A percentile compares a stretch with the other conserved stretches of the same genome.
These are phyloP conservation scores for Coemansia sp. DNA, from an alignment of 192 early-diverging fungal species.

Conservation along the genomic window DNA sequence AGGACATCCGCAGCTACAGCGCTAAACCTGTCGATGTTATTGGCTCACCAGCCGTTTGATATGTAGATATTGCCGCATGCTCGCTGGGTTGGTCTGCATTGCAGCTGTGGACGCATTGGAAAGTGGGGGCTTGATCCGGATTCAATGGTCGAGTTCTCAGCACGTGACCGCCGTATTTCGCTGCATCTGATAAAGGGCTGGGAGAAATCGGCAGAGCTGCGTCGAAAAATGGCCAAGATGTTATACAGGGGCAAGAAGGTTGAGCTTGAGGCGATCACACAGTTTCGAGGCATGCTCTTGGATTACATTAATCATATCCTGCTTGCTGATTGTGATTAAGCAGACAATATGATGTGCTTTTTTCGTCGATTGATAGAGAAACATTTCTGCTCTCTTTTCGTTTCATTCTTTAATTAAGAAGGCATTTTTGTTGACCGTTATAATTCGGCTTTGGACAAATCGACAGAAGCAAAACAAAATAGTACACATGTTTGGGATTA, in stretches of 20 bases:
- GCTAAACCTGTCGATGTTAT: background rate
- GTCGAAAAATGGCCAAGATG: constrained; percentile 41
- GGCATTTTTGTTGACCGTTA: background rate
- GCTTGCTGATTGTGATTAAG: background rate
- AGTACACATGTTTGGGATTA: constrained; percentile 6
- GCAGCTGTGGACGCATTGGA: constrained; percentile 23
- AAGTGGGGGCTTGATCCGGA: constrained; percentile 31
- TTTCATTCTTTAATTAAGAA: background rate
- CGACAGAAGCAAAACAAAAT: background rate
- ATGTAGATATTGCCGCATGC: constrained; percentile 8
- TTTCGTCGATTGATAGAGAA: background rate
- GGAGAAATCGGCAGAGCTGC: background rate
- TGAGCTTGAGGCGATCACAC: constrained; percentile 39
- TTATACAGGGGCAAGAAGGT: constrained; percentile 43
- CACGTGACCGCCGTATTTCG: constrained; percentile 28
- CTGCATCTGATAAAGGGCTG: constrained; percentile 32
- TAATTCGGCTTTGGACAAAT: background rate
- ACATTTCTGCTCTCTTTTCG: background rate
- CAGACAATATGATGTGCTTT: background rate
- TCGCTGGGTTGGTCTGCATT: constrained; percentile 42
- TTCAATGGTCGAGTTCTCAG: constrained; percentile 28
- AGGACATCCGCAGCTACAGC: background rate
- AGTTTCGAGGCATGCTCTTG: constrained; percentile 22
- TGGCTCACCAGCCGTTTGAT: too few species aligned
- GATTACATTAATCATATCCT: constrained; percentile 18